Conservation (phyloP, 2,329 filamentous ascomycete genomes). For the Arthrinium puccinioides region DNA sequence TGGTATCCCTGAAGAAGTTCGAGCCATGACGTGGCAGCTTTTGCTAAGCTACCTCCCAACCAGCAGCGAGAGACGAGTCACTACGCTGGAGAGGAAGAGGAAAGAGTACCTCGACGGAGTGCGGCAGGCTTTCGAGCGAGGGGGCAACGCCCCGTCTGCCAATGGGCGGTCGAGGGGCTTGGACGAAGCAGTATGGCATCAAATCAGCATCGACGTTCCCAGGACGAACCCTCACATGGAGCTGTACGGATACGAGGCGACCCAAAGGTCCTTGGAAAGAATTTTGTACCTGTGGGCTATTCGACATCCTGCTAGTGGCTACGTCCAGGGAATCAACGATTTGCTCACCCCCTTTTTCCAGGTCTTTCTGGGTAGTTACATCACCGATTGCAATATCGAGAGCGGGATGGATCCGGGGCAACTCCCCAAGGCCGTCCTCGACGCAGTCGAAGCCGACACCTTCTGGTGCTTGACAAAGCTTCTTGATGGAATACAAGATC, state of each 20-base stretch:
- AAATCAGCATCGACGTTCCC: constrained; percentile 97
- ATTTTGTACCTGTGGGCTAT: constrained; percentile 98
- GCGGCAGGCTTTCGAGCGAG: constrained; percentile 60
- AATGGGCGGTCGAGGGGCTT: constrained; percentile 55
- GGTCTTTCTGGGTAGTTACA: constrained; percentile 90
- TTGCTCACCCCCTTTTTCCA: constrained; percentile 97
- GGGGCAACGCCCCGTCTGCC: constrained; percentile 38
- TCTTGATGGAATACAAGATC: constrained; percentile 97
- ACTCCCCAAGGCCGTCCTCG: constrained; percentile 79
- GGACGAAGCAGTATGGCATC: constrained; percentile 98
- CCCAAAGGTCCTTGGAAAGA: constrained; percentile 85
- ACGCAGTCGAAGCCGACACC: constrained; percentile 94
- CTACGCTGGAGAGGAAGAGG: constrained; percentile 85
- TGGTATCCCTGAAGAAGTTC: constrained; percentile 87
- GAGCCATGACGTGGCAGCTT: constrained; percentile 98
- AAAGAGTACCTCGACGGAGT: constrained; percentile 97
- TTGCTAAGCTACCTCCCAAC: constrained; percentile 91
- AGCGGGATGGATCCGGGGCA: constrained; percentile 96
- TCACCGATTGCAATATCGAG: constrained; percentile 88
- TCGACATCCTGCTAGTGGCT: constrained; percentile 91
- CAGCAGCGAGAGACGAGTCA: constrained; percentile 87
- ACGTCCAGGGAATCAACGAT: constrained; percentile 98
- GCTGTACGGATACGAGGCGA: constrained; percentile 92
- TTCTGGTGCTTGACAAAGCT: constrained; percentile 99
- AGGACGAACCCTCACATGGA: constrained; percentile 94